Evolutionary conservation across 2,329 filamentous ascomycete genomes (phyloP), one percentile per base, ranked within the genome.

Genomic region (Fonsecaea pedrosoi): DNA sequence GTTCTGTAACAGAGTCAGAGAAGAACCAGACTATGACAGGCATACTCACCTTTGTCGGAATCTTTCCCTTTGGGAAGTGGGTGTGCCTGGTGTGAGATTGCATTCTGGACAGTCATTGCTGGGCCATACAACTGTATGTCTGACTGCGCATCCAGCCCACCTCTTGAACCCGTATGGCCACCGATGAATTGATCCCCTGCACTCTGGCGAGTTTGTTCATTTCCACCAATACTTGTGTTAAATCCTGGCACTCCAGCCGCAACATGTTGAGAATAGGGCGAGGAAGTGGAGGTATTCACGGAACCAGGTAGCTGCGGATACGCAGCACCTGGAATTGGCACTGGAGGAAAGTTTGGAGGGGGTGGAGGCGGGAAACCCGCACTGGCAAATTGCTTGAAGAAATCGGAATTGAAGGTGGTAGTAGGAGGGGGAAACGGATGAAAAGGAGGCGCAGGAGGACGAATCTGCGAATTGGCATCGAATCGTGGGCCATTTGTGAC

Each of bases 371-470:
- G 69, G 12, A 70, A 61, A 30, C 64, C 61, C 45, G 70, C 60
- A 25, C 42, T 69, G 21, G 68, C 64, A 66, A 72, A 70, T 25
- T 74, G 72, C 45, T 70, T 70, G 62, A 73, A 70, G 13, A 72
- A 57, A 12, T 73, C 71, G 40, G 71, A 21, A 66, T 59, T 67
- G 40, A 70, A 70, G 15, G 69, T 73, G 38, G 70, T 66, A 9
- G 70, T 58, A 10, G 74, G 64, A 48, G 67, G 68, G 35, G 74
- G 65, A 62, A 74, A 72, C 21, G 74, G 72, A 32, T 65, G 62
- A 53, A 74, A 72, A n/a, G 74, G 71, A 35, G 66, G 62, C 55
- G 71, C 71, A 60, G 74, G 74, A 58, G 61, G 42, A 55, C 58
- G 62, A 30, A 63, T 59, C 60, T 74, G 72, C 25, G 70, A 65